phyloP scores from a whole-genome alignment of 257 asterid genomes.

The Solanum microdontum region DNA sequence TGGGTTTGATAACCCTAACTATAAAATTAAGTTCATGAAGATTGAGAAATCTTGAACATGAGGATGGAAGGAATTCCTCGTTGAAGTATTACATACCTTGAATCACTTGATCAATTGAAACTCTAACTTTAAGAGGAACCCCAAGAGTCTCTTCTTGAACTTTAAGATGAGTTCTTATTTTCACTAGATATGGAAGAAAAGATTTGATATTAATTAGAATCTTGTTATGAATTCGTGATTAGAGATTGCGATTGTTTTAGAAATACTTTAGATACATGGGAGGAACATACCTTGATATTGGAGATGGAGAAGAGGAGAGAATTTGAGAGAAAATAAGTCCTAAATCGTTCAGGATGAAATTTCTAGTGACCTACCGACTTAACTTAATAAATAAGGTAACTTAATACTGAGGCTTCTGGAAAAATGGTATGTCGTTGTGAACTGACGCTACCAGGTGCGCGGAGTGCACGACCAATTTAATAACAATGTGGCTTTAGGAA shows the following conservation, averaged over 20 bases:
- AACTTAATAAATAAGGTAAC: not conserved
- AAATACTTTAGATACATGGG: not conserved
- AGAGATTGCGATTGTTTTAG: not conserved
- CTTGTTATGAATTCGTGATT: not conserved
- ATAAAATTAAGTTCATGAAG: not conserved
- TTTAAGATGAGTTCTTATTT: too few relatives aligned
- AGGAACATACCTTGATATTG: not conserved
- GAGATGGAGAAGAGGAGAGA: not conserved
- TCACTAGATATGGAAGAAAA: not conserved
- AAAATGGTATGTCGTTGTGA: not conserved
- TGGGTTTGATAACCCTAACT: not conserved
- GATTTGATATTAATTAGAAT: too few relatives aligned
- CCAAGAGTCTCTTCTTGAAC: too few relatives aligned
- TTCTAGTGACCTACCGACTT: not conserved
- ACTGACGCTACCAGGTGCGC: not conserved
- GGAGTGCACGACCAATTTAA: not conserved
- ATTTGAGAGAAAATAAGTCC: not conserved
- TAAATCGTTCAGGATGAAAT: not conserved
- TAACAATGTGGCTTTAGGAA: fast-evolving
- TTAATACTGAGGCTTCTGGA: not conserved
- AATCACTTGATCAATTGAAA: not conserved
- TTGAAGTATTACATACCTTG: not conserved
- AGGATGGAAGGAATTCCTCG: not conserved
- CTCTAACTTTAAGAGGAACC: not conserved
- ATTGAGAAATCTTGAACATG: not conserved